Evolutionary conservation across 306 rosid species (phyloP), one percentile per base, ranked within the genome.

Genomic region (Pterocarpus macrocarpus): DNA sequence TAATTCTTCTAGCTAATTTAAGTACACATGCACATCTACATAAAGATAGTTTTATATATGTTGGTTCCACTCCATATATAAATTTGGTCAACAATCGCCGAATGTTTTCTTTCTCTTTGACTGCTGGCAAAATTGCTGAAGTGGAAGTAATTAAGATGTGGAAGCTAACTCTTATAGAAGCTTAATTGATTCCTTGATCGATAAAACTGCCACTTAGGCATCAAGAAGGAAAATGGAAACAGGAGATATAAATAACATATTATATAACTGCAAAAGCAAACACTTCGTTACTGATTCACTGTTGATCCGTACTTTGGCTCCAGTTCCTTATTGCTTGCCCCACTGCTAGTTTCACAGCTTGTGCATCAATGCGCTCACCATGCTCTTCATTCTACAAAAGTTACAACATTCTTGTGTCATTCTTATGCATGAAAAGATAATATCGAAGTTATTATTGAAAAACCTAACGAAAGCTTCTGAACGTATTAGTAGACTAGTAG

Each of bases 261-360:
- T 55, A 55, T 55, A 55, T 55, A 55, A n/a, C 12, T 13, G 12
- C 4, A 16, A 55, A 14, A 53, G 59, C 9, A 75, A 12, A 43
- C 52, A 39, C 30, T 41, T 50, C 17, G 11, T 69, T 83, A 50
- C 57, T 50, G 70, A 13, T 52, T 83, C 73, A 84, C 45, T 66
- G 83, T 33, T 81, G 77, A 61, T 78, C 81, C 4, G 57, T 13
- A 77, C 64, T 84, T 66, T 50, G 80, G 67, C 77, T 81, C 90
- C 90, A 84, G n/a, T 81, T 84, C 75, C 62, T 81, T 53, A 87
- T 81, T 38, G 87, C 87, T 81, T 85, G 83, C 55, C 79, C 82
- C 79, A 87, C 86, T 2, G 87, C 87, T 69, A 61, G 53, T 70
- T 82, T 68, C 78, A 87, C 87, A 45, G 76, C 69, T 69, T 87